These are phyloP conservation scores for Drechslerella stenobrocha DNA, from an alignment of 2,329 filamentous ascomycete species.

Conservation along the genomic window DNA sequence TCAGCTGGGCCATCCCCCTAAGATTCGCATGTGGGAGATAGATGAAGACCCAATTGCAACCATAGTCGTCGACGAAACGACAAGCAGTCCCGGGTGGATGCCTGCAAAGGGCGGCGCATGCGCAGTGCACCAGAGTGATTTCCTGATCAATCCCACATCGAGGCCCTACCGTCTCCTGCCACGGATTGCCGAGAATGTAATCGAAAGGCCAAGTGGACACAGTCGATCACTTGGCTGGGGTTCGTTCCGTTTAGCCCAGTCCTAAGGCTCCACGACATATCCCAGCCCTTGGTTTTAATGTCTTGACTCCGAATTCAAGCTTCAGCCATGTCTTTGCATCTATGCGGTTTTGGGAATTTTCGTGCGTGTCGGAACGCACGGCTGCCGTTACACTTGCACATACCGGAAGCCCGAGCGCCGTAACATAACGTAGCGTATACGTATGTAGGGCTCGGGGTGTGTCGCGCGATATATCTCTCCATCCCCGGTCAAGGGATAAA, in stretches of 20 bases:
- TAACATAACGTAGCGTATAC: no score
- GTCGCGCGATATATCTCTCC: conserved; percentile 2
- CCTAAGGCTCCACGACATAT: background rate
- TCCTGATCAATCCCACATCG: background rate
- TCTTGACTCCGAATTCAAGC: conserved; percentile 5
- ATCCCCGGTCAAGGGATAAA: background rate
- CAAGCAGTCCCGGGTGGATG: no score
- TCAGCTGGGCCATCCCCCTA: no score
- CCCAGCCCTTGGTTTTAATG: background rate
- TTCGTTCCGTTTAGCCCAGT: background rate
- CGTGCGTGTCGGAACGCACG: background rate
- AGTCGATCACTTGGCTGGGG: background rate
- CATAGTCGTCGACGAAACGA: no score
- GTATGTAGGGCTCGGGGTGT: no score
- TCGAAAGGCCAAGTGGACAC: conserved; percentile 1
- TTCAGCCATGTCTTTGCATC: background rate
- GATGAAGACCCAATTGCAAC: no score
- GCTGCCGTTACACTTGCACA: background rate
- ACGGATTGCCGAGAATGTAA: conserved; percentile 1
- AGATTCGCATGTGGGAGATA: no score
- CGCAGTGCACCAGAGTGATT: no score
- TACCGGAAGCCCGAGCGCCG: no score
- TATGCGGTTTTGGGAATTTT: background rate
- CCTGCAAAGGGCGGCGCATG: no score
- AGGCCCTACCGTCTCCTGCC: background rate